These are phyloP conservation scores for Acacia concinna DNA, from an alignment of 331 rosid genomes.

Conservation along the genomic window DNA sequence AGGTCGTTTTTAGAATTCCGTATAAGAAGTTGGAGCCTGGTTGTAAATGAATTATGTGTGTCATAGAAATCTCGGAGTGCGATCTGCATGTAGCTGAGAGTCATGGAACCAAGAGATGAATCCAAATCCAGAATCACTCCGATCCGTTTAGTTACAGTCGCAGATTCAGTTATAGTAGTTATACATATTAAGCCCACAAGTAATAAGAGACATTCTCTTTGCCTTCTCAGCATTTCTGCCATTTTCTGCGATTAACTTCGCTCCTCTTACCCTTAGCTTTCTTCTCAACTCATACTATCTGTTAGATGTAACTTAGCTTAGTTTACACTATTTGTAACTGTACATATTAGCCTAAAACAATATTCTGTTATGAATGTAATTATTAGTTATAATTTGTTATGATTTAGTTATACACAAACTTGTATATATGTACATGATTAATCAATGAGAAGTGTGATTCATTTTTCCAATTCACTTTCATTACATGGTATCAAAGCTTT, in stretches of 20 bases:
- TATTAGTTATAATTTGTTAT: too few relatives aligned
- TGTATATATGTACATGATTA: too few relatives aligned
- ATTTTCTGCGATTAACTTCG: neutral
- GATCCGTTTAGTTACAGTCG: neutral
- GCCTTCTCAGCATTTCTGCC: neutral
- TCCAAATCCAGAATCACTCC: conserved; percentile 32
- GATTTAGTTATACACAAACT: too few relatives aligned
- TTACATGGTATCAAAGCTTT: too few relatives aligned
- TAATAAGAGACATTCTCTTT: neutral
- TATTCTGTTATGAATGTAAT: too few relatives aligned
- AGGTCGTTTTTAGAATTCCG: conserved; percentile 21
- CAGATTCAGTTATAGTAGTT: neutral
- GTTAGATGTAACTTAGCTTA: too few relatives aligned
- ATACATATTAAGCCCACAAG: neutral
- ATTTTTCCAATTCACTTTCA: too few relatives aligned
- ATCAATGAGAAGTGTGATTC: too few relatives aligned
- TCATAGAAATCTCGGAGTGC: conserved; percentile 31
- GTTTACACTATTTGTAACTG: too few relatives aligned
- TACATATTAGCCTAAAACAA: too few relatives aligned
- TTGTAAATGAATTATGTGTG: neutral
- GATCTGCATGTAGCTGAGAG: conserved; percentile 23
- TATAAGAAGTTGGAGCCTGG: conserved; percentile 22
- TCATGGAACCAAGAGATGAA: conserved; percentile 26
- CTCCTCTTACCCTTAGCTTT: neutral
- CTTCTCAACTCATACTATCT: neutral